Evolutionary conservation across 1,284 basidiomycete genomes (phyloP).

Genomic region (Hemileccinum hortonii): DNA sequence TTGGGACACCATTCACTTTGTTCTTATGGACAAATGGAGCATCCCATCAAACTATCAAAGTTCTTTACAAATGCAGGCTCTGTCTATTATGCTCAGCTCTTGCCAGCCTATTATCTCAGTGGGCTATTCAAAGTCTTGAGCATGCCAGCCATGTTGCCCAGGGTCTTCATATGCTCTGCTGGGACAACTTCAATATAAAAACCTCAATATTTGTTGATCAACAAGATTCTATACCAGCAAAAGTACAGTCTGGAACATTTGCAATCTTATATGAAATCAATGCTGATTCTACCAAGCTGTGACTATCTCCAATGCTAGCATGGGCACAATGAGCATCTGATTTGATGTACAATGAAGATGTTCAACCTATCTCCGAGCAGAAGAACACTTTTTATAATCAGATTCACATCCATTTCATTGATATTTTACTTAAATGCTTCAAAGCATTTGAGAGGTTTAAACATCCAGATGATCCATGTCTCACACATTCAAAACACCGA

Average conservation of each 20-base stretch:
- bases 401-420: not conserved
- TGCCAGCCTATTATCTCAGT: not conserved
- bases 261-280: not conserved
- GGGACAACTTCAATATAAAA: not conserved
- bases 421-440: not conserved
- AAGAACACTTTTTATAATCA: not conserved
- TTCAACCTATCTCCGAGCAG: not conserved
- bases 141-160: not conserved
- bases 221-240: not conserved
- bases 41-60: conserved; percentile 5
- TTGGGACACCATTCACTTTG: not conserved
- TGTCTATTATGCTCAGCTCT: not conserved
- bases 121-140: not conserved
- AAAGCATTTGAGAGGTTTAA: not conserved
- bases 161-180: not conserved
- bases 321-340: not conserved
- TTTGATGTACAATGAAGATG: not conserved
- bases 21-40: conserved; percentile 10
- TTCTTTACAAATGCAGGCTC: not conserved
- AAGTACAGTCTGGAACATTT: not conserved
- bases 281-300: too few species aligned
- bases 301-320: not conserved
- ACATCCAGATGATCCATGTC: not conserved
- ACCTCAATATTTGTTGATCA: not conserved
- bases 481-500: too few species aligned